Evolutionary conservation across 148 eudicot species (phyloP).

Genomic region (Camellia sinensis): DNA sequence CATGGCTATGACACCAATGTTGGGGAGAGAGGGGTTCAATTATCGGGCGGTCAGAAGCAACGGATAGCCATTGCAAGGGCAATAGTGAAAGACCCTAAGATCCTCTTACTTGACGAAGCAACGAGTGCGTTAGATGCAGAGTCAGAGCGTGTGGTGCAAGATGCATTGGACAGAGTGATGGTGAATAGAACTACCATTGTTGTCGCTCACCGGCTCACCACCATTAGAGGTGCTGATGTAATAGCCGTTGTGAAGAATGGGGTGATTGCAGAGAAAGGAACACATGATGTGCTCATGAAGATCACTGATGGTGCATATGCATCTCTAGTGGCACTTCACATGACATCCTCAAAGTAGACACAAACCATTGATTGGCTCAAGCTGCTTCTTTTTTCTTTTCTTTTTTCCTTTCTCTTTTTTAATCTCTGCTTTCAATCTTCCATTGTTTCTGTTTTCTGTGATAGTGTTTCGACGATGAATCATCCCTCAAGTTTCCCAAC

Average conservation of each 20-base stretch:
- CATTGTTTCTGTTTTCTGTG: background rate
- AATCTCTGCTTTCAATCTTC: background rate
- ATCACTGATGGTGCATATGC: conserved; percentile 61
- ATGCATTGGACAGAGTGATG: conserved; percentile 71
- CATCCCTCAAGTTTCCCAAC: background rate
- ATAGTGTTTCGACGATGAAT: background rate
- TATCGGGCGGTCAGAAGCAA: conserved; percentile 88
- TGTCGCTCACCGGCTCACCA: conserved; percentile 70
- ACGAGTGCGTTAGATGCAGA: conserved; percentile 86
- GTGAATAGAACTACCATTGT: conserved; percentile 70
- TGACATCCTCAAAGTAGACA: conserved; percentile 18
- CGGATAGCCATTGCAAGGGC: conserved; percentile 80
- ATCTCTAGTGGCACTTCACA: conserved; percentile 64
- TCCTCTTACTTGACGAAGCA: conserved; percentile 77
- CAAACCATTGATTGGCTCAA: no score
- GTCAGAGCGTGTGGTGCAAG: conserved; percentile 75
- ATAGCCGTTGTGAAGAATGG: conserved; percentile 77
- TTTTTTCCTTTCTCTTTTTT: no score
- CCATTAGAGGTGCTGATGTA: conserved; percentile 59
- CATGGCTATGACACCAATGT: conserved; percentile 69
- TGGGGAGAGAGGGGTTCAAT: conserved; percentile 75
- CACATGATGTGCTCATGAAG: conserved; percentile 61
- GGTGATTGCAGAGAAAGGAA: conserved; percentile 68
- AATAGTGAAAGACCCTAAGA: conserved; percentile 63
- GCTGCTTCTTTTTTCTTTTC: no score